A percentile compares a stretch with the other conserved stretches of the same genome.
Conservation (phyloP, 2,329 filamentous ascomycete species). For the Bimuria novae-zelandiae region DNA sequence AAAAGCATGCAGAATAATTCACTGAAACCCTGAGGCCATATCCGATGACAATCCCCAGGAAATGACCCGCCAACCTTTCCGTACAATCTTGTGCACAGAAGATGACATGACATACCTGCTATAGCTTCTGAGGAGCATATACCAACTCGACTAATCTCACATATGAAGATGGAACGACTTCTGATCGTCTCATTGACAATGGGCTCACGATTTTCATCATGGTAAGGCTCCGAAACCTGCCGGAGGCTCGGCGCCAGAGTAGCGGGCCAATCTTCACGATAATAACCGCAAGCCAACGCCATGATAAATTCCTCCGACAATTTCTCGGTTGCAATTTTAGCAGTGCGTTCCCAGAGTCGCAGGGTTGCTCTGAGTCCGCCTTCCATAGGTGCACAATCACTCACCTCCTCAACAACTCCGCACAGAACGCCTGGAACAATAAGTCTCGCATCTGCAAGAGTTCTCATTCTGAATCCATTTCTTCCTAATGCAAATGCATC, state of each 20-base stretch:
- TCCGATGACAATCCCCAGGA: not conserved
- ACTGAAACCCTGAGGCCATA: not conserved
- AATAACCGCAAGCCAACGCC: not conserved
- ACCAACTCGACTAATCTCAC: not conserved
- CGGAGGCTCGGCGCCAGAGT: too few species aligned
- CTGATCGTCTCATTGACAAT: not conserved
- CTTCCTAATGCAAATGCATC: not conserved
- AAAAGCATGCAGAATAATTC: too few species aligned
- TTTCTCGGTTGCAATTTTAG: not conserved
- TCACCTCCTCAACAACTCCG: not conserved
- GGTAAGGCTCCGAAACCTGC: not conserved
- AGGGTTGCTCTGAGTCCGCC: not conserved
- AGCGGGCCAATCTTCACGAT: not conserved
- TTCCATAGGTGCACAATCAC: not conserved
- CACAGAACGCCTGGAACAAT: not conserved
- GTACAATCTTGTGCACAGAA: too few species aligned
- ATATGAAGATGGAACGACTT: not conserved
- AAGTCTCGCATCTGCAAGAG: not conserved
- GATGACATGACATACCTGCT: not conserved
- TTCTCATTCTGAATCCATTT: not conserved
- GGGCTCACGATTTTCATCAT: not conserved
- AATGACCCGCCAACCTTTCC: too few species aligned
- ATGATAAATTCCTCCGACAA: not conserved
- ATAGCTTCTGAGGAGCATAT: not conserved
- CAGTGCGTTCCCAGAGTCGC: not conserved